Evolutionary conservation across 352 stramenopile genomes (phyloP), one percentile per base, ranked within the genome.

Genomic region (Globisporangium emineosum): DNA sequence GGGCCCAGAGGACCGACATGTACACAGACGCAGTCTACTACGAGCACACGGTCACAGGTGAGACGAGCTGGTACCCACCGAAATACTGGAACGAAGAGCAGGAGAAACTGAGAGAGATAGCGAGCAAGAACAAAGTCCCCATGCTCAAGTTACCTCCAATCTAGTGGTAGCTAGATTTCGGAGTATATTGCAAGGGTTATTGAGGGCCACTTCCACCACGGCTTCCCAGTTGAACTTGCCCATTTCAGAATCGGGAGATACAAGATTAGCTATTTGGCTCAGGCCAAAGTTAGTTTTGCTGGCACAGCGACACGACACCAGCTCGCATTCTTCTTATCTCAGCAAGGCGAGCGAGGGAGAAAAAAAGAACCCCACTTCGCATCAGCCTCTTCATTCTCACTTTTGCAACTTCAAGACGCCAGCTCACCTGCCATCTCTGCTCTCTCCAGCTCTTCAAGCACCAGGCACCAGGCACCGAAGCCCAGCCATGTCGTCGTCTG

Each of bases 11-110:
- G 12, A 70, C 81, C 1, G 81, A 91, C 45, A 77, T 82, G 70
- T 91, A 91, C 65, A 85, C 79, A 13, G 82, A 91, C 55, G 76
- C 65, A 3, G 68, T 89, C 9, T 91, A 88, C 68, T 91, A 80
- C 40, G 76, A 89, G 55, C 75, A 91, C 58, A 68, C 68, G 6
- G 60, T 65, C 58, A 84, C 78, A 7, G 75, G 77, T 7, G 78
- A 77, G 55, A 84, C 76, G 19, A 77, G 68, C 55, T 86, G 70
- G 70, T 68, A 77, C 19, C 72, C 82, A n/a, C 79, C 78, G 1
- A 51, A 63, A 45, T 86, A 77, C 63, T 91, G 82, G 79, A 60
- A 75, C 17, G 79, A 89, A 37, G 71, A 86, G 53, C 75, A 84
- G 23, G 45, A 70, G 19, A 58, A 62, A 19, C 60, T 62, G 13